A percentile compares a stretch with the other conserved stretches of the same genome.
Evolutionary conservation across 2,329 filamentous ascomycete genomes (phyloP).

Genomic region (Stachybotrys echinatus): DNA sequence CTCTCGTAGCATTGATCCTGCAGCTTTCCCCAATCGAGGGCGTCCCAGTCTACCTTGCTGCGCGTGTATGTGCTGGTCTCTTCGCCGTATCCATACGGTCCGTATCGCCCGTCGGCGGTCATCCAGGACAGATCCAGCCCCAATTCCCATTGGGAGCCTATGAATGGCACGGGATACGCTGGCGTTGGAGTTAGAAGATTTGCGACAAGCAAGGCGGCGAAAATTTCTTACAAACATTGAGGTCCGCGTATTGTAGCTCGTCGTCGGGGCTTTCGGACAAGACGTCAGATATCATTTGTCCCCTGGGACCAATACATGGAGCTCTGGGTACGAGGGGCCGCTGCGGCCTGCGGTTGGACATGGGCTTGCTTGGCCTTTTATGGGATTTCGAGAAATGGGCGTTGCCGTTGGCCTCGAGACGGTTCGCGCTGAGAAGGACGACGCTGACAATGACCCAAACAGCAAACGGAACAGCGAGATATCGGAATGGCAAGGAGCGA

Average conservation of each 20-base stretch:
- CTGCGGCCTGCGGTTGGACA: not conserved
- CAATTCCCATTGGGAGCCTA: conserved; percentile 23
- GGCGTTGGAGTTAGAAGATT: not conserved
- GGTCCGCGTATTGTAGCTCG: conserved; percentile 5
- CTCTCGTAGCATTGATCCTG: conserved; percentile 32
- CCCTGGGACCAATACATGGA: conserved; percentile 39
- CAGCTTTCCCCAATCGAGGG: conserved; percentile 26
- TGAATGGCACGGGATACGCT: conserved; percentile 23
- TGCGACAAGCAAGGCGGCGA: not conserved
- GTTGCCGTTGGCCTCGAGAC: not conserved
- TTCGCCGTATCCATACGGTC: conserved; percentile 23
- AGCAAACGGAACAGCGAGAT: not conserved
- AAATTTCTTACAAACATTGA: conserved; percentile 5
- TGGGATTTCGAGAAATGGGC: not conserved
- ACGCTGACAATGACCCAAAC: not conserved
- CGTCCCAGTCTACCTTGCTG: conserved; percentile 21
- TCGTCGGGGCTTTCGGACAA: conserved; percentile 6
- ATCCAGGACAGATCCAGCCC: conserved; percentile 23
- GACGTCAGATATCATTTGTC: conserved; percentile 1
- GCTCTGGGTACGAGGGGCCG: not conserved
- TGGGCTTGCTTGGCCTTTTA: not conserved
- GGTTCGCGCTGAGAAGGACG: not conserved
- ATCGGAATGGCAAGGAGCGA: not conserved
- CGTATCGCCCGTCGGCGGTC: conserved; percentile 18
- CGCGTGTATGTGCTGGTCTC: conserved; percentile 16